phyloP scores from a whole-genome alignment of 164 flowering plant genomes.

The Umbellularia californica region DNA sequence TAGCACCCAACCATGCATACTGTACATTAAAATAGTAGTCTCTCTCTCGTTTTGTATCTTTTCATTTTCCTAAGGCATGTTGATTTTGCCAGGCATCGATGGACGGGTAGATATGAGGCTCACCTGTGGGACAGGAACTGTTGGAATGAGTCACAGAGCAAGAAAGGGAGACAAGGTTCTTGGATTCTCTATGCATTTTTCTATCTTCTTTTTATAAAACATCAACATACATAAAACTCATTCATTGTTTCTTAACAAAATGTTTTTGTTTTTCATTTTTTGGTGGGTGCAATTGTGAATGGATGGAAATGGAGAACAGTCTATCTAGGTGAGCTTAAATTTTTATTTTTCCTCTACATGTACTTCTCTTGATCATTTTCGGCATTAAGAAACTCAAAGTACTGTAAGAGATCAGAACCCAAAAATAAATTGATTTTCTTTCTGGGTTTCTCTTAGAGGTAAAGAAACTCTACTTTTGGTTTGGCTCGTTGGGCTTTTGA shows the following conservation, averaged over 20 bases:
- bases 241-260: neutral
- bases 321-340: slow-evolving; percentile 59
- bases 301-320: slow-evolving; percentile 32
- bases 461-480: neutral
- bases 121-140: slow-evolving; percentile 93
- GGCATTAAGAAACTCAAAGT: neutral
- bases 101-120: slow-evolving; percentile 93
- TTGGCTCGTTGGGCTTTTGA: neutral
- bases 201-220: neutral
- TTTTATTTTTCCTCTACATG: neutral
- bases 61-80: neutral
- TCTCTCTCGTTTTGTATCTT: neutral
- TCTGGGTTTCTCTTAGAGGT: neutral
- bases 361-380: neutral
- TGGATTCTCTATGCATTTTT: neutral
- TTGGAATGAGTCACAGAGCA: slow-evolving; percentile 84
- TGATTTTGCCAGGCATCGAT: slow-evolving; percentile 58
- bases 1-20: too few relatives aligned
- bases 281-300: slow-evolving; percentile 20
- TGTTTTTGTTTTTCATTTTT: neutral
- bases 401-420: neutral
- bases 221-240: neutral
- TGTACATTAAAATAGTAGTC: neutral
- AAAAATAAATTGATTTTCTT: neutral
- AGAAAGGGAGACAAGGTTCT: slow-evolving; percentile 90